These are phyloP conservation scores for Pseudocercospora vitis DNA, from an alignment of 2,329 filamentous ascomycete genomes.

Conservation along the genomic window DNA sequence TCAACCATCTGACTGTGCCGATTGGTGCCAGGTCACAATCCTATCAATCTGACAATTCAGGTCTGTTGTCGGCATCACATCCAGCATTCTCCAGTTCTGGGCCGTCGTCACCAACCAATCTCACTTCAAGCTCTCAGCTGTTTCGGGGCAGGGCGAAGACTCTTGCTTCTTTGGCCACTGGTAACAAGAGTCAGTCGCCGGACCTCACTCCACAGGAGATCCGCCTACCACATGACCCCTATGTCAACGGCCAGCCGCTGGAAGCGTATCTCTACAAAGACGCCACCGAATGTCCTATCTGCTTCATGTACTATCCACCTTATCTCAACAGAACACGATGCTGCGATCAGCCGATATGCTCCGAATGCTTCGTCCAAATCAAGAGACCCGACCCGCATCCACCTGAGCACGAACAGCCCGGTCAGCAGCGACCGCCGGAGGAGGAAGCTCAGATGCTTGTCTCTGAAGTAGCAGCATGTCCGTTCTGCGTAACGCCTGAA, in stretches of 20 bases:
- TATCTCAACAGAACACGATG: slow-evolving; percentile 93
- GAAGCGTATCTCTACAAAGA: slow-evolving; percentile 95
- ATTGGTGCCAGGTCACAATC: slow-evolving; percentile 76
- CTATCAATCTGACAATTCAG: slow-evolving; percentile 69
- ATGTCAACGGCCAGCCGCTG: slow-evolving; percentile 89
- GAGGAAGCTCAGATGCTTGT: slow-evolving; percentile 67
- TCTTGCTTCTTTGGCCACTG: slow-evolving; percentile 74
- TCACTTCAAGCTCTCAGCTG: slow-evolving; percentile 51
- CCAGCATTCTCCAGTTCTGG: slow-evolving; percentile 58
- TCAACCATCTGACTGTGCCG: slow-evolving; percentile 75
- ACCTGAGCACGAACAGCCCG: slow-evolving; percentile 61
- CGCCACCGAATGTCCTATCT: slow-evolving; percentile 87
- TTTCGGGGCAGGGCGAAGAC: slow-evolving; percentile 88
- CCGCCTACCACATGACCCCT: slow-evolving; percentile 76
- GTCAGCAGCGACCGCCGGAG: slow-evolving; percentile 37
- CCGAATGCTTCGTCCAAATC: slow-evolving; percentile 98
- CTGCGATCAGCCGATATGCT: slow-evolving; percentile 95
- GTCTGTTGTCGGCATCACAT: slow-evolving; percentile 59
- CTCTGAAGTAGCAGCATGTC: slow-evolving; percentile 87
- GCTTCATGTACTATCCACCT: slow-evolving; percentile 92
- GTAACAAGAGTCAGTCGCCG: slow-evolving; percentile 64
- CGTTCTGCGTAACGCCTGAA: slow-evolving; percentile 91
- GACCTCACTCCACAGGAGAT: slow-evolving; percentile 77
- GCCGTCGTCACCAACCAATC: slow-evolving; percentile 42
- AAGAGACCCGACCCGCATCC: slow-evolving; percentile 90